Conservation (phyloP, 2,329 filamentous ascomycete species). For the Pseudopithomyces maydicus region DNA sequence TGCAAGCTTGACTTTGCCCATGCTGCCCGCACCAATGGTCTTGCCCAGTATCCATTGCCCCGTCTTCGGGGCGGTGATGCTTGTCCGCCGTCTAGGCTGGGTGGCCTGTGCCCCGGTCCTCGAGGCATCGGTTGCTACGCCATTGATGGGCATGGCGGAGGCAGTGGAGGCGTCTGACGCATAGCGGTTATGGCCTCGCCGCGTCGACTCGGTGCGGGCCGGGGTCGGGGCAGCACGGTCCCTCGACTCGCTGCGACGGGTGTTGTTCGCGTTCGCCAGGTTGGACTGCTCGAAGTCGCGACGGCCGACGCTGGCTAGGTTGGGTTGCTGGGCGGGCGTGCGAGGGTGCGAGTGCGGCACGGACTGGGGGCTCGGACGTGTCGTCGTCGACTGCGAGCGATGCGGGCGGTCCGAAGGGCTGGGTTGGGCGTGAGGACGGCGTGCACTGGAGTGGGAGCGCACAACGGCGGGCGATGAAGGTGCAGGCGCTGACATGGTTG, state of each 20-base stretch:
- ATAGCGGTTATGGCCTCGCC: constrained; percentile 53
- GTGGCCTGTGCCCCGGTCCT: constrained; percentile 22
- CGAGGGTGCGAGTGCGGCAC: constrained; percentile 36
- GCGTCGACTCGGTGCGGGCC: constrained; percentile 61
- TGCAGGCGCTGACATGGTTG: constrained; percentile 43
- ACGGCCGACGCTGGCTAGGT: constrained; percentile 61
- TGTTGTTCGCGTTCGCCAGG: constrained; percentile 60
- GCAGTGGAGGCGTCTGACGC: constrained; percentile 49
- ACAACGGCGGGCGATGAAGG: constrained; percentile 52
- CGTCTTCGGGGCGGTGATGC: constrained; percentile 79
- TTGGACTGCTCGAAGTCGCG: constrained; percentile 76
- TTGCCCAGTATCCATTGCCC: constrained; percentile 96
- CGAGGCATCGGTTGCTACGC: constrained; percentile 39
- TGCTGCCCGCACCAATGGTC: constrained; percentile 95
- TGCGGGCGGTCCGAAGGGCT: constrained; percentile 39
- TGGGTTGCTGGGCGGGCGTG: constrained; percentile 45
- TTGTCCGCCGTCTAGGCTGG: constrained; percentile 64
- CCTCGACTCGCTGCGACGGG: constrained; percentile 68
- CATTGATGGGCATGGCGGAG: constrained; percentile 45
- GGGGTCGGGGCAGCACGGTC: constrained; percentile 57
- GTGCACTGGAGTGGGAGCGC: constrained; percentile 37
- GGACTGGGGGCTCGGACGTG: constrained; percentile 40
- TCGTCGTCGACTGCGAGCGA: constrained; percentile 43
- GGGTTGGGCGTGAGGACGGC: constrained; percentile 28
- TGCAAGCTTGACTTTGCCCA: constrained; percentile 98